Percentiles rank a stretch among this genome's conserved stretches.
Evolutionary conservation across 2,329 filamentous ascomycete species (phyloP).

Genomic region (Penicillium sp.): DNA sequence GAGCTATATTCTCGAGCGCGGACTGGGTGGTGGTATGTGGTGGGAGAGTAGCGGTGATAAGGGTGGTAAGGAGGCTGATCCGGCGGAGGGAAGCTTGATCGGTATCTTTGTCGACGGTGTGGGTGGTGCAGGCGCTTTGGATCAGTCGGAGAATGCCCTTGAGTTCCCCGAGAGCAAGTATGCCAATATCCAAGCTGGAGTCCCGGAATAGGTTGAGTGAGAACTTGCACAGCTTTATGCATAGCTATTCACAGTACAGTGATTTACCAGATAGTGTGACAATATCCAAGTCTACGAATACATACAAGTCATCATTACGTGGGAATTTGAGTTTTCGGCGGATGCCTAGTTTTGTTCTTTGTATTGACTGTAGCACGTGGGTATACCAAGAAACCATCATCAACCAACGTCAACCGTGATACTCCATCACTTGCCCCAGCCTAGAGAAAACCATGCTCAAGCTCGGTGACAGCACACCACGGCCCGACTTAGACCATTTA

Average conservation of each 20-base stretch:
- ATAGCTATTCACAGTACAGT: constrained; percentile 2
- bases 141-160: constrained; percentile 38
- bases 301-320: constrained; percentile 6
- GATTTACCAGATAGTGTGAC: background rate
- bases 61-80: constrained; percentile 47
- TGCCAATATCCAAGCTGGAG: constrained; percentile 39
- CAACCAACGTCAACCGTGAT: constrained; percentile 23
- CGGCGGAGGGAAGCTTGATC: constrained; percentile 63
- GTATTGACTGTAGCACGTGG: constrained; percentile 20
- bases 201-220: constrained; percentile 16
- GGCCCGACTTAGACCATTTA: constrained; percentile 38
- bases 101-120: constrained; percentile 49
- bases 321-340: constrained; percentile 10
- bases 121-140: constrained; percentile 34
- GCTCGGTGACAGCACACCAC: constrained; percentile 17
- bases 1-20: constrained; percentile 63
- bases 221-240: background rate
- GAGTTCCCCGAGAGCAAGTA: constrained; percentile 44
- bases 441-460: constrained; percentile 13
- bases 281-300: constrained; percentile 4
- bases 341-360: constrained; percentile 13
- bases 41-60: constrained; percentile 86
- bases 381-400: constrained; percentile 12
- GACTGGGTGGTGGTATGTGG: constrained; percentile 91
- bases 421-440: constrained; percentile 14